Evolutionary conservation across 1,139 yeast species (phyloP), one percentile per base, ranked within the genome.

Genomic region (Suhomyces taliae): DNA sequence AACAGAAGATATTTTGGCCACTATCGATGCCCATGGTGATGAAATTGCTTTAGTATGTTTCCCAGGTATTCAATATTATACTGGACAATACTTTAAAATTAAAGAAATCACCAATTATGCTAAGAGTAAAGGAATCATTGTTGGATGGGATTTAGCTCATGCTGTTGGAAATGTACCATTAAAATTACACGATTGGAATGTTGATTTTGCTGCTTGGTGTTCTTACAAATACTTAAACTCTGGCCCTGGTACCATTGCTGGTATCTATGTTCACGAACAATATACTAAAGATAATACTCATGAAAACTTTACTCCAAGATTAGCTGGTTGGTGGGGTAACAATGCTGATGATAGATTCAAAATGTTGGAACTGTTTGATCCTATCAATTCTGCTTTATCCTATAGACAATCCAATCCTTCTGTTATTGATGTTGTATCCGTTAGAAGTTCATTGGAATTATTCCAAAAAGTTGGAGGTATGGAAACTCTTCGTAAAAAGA

Each of bases 301-400:
- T 27, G 53, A 61, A 12, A 65, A 66, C 38, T 72, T 72, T 44
- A 60, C 79, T 34, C 87, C 96, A 1, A 73, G 97, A 53, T 71
- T 88, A 46, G 96, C 97, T 0, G 98, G 98, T 1, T 91, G 98
- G 98, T 91, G 98, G 97, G 97, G 97, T 0, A 90, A 89, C 61
- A 82, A 87, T 55, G 71, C 85, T 0, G 56, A 60, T 2, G 82
- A 81, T 32, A 71, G 97, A 51, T 91, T 91, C 64, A 75, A 83
- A 55, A 91, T 91, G 98, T 65, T 78, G 48, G 95, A 87, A 59
- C 62, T 73, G 39, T 91, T 90, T 56, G 86, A 85, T 50, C 96
- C 97, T 0, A 85, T 87, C 32, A 72, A 77, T 10, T 87, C 95
- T 27, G 98, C 97, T 0, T 73, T 87, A 27, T 95, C 96, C 0